These are phyloP conservation scores for Pythium vanterpoolii DNA, from an alignment of 352 stramenopile species.

Conservation along the genomic window DNA sequence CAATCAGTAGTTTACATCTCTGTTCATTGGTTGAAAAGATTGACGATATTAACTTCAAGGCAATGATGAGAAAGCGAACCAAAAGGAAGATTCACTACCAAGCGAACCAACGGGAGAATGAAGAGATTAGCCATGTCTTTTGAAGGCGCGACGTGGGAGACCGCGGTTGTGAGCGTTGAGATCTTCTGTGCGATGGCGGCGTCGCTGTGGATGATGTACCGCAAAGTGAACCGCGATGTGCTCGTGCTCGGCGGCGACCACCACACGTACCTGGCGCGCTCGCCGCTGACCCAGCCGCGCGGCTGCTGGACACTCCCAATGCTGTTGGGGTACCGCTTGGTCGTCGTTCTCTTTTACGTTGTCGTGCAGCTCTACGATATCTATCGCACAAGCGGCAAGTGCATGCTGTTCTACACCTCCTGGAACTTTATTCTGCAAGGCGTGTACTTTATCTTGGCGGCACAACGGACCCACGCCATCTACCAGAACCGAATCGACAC, in stretches of 20 bases:
- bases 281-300: conserved; percentile 41
- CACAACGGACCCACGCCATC: conserved; percentile 26
- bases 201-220: conserved; percentile 48
- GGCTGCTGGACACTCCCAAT: conserved; percentile 37
- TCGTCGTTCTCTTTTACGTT: conserved; percentile 45
- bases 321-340: conserved; percentile 39
- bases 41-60: not conserved
- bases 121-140: not conserved
- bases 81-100: not conserved
- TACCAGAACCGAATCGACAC: conserved; percentile 22
- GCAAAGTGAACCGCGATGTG: conserved; percentile 32
- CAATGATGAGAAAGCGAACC: not conserved
- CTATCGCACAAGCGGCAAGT: conserved; percentile 41
- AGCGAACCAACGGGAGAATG: not conserved
- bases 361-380: conserved; percentile 59
- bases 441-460: conserved; percentile 48
- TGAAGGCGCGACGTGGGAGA: conserved; percentile 40
- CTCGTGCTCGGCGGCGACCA: conserved; percentile 26
- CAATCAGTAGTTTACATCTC: not conserved
- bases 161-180: conserved; percentile 43
- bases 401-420: conserved; percentile 79
- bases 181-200: conserved; percentile 35
- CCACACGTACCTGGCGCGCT: conserved; percentile 26
- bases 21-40: conserved; percentile 3
- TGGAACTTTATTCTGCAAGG: conserved; percentile 84